These are phyloP conservation scores for Penicillium canescens DNA, from an alignment of 495 filamentous ascomycete species.

Conservation along the genomic window DNA sequence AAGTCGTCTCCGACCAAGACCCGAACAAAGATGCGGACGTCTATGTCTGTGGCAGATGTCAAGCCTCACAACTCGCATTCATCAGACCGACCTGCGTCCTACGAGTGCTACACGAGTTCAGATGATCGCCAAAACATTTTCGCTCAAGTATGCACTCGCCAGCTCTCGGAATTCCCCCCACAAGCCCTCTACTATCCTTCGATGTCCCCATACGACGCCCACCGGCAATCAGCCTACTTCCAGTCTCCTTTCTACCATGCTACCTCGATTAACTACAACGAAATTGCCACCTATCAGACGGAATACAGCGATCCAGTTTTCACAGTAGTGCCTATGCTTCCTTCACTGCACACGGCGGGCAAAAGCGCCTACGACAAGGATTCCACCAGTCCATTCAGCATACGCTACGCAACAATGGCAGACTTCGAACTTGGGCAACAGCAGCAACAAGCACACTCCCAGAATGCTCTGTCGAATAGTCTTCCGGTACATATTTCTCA, in stretches of 20 bases:
- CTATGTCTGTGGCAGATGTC: slow-evolving; percentile 42
- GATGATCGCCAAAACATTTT: slow-evolving; percentile 57
- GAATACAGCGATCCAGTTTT: slow-evolving; percentile 64
- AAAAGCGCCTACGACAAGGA: slow-evolving; percentile 58
- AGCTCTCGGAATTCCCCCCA: slow-evolving; percentile 69
- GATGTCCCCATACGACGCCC: slow-evolving; percentile 65
- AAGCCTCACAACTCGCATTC: slow-evolving; percentile 33
- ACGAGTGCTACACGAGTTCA: slow-evolving; percentile 40
- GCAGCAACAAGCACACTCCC: slow-evolving; percentile 27
- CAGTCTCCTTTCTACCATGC: slow-evolving; percentile 65
- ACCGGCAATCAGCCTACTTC: slow-evolving; percentile 63
- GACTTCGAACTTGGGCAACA: slow-evolving; percentile 67
- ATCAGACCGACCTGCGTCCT: slow-evolving; percentile 26
- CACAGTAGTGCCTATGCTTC: slow-evolving; percentile 65
- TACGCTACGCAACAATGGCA: slow-evolving; percentile 73
- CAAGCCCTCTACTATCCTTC: slow-evolving; percentile 73
- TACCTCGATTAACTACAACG: slow-evolving; percentile 56
- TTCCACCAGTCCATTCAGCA: slow-evolving; percentile 70
- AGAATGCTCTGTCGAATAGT: slow-evolving; percentile 3
- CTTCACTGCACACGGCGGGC: slow-evolving; percentile 40
- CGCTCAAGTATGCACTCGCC: slow-evolving; percentile 67
- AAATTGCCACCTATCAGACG: slow-evolving; percentile 51
- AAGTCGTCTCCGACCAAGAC: slow-evolving; percentile 47
- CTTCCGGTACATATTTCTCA: slow-evolving; percentile 45
- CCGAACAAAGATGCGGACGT: slow-evolving; percentile 42